Conservation (phyloP, 148 eudicot species). For the Rheum nobile region DNA sequence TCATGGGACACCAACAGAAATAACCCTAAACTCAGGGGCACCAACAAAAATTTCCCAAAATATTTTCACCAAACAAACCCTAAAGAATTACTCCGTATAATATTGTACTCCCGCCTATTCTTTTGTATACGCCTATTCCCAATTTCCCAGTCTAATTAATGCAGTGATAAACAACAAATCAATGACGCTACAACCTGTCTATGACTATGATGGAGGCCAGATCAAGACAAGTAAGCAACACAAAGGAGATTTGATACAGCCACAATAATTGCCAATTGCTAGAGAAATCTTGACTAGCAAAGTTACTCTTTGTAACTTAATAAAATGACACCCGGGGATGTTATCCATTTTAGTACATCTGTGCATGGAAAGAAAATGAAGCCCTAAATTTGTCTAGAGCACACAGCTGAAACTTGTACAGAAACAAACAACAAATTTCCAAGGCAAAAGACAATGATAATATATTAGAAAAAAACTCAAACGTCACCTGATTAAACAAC, state of each 20-base stretch:
- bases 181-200: no score
- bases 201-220: no score
- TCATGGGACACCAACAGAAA: no score
- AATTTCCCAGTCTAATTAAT: no score
- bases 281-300: not conserved
- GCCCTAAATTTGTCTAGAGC: not conserved
- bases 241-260: not conserved
- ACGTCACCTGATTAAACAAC: not conserved
- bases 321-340: not conserved
- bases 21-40: no score
- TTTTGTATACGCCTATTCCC: no score
- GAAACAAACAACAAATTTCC: not conserved
- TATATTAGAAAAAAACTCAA: not conserved
- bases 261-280: not conserved
- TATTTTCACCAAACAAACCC: no score
- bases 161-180: no score
- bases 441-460: not conserved
- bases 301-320: not conserved
- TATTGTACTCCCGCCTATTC: no score
- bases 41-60: no score
- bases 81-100: no score
- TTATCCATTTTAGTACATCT: not conserved
- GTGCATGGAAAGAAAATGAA: not conserved
- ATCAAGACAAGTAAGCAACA: no score
- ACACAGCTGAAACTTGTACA: not conserved